These are phyloP conservation scores for Colletotrichum sp. DNA, from an alignment of 2,329 filamentous ascomycete genomes.

Conservation along the genomic window DNA sequence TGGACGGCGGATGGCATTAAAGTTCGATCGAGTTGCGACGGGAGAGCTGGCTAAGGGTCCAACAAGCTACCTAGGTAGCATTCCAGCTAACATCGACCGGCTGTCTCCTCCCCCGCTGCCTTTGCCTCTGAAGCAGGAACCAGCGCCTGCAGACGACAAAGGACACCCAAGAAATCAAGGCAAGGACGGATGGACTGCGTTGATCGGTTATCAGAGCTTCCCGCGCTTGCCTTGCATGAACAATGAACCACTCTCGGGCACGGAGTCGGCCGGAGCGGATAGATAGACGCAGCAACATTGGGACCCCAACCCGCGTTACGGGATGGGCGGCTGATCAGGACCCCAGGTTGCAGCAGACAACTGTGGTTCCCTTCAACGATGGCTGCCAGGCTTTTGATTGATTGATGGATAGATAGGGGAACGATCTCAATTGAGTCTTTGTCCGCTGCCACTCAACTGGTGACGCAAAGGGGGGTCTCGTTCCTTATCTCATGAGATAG, in stretches of 20 bases:
- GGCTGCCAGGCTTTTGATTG: background rate
- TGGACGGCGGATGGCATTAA: background rate
- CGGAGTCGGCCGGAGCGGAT: background rate
- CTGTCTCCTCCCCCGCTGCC: background rate
- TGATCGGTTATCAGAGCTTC: background rate
- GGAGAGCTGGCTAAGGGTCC: background rate
- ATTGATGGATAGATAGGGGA: background rate
- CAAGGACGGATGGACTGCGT: background rate
- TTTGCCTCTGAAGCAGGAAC: background rate
- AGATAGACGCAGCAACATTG: background rate
- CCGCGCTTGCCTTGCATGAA: background rate
- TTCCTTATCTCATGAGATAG: background rate
- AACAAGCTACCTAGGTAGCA: background rate
- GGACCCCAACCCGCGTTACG: background rate
- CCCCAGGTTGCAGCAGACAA: background rate
- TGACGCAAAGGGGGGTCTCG: background rate
- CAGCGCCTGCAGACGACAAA: background rate
- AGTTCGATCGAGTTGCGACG: conserved; percentile 2
- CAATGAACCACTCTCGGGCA: background rate
- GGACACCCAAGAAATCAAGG: background rate
- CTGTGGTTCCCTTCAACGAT: background rate
- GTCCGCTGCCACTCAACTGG: background rate
- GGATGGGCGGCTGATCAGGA: background rate
- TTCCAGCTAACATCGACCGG: background rate
- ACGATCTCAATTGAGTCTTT: background rate